phyloP scores from a whole-genome alignment of 257 asterid genomes.

The Avicennia marina region DNA sequence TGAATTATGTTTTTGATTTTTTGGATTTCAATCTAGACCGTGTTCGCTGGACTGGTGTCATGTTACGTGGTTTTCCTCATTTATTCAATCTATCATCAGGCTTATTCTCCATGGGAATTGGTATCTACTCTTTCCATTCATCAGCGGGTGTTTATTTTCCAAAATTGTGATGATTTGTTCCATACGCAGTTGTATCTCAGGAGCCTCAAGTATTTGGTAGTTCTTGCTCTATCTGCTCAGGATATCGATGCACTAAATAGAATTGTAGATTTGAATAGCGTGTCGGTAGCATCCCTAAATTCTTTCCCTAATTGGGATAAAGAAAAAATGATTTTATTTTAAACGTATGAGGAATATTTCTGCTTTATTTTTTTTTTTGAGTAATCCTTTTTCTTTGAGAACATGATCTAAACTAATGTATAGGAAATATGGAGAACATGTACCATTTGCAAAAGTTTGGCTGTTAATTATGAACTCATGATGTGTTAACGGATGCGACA shows the following conservation, averaged over 20 bases:
- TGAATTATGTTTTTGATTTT: conserved; percentile 2
- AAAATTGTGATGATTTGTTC: neutral
- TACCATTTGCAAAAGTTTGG: neutral
- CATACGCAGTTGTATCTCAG: neutral
- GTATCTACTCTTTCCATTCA: conserved; percentile 33
- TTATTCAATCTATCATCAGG: conserved; percentile 74
- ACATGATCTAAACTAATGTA: too few relatives aligned
- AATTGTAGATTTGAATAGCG: too few relatives aligned
- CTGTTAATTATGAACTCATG: neutral
- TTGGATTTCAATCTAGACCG: conserved; percentile 32
- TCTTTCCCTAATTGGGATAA: too few relatives aligned
- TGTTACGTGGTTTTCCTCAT: conserved; percentile 59
- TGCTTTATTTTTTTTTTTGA: too few relatives aligned
- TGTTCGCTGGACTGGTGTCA: conserved; percentile 59
- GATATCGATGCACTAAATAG: too few relatives aligned
- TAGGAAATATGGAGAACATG: too few relatives aligned
- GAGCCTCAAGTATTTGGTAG: too few relatives aligned
- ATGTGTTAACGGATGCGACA: neutral
- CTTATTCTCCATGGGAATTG: conserved; percentile 82
- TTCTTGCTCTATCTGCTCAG: too few relatives aligned
- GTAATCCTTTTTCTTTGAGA: too few relatives aligned
- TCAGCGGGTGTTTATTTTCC: neutral
- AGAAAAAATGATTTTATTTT: too few relatives aligned
- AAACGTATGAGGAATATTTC: too few relatives aligned
- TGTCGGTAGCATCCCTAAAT: too few relatives aligned